Evolutionary conservation across 305 asterid genomes (phyloP), one percentile per base, ranked within the genome.

Genomic region (Fraxinus platypoda): DNA sequence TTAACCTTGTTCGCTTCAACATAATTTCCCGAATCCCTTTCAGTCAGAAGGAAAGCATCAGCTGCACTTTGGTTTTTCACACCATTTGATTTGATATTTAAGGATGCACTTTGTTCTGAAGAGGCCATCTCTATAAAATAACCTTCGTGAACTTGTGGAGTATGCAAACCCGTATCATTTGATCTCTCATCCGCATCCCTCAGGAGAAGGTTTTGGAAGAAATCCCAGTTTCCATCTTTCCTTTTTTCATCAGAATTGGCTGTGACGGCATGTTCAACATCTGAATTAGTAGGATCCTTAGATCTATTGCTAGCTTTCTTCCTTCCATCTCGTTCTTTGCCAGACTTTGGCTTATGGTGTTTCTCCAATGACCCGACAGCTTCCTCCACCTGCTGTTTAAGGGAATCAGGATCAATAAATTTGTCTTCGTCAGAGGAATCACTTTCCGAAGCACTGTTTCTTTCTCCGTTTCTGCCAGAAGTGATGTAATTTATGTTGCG

Each of bases 401-500:
- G 83, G 52, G 90, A 83, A 81, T 82, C 91, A 54, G 89, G 89
- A 76, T 89, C 93, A 72, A 81, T 78, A 64, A 85, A 80, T 73
- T 81, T 91, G 59, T 93, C 92, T 81, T 85, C 91, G 59, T 85
- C 91, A 15, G 88, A 88, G 17, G 90, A 88, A 85, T 82, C 84
- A 85, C 87, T 84, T 41, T 76, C 90, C 17, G 91, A 83, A 57
- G 78, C 81, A 80, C 88, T 66, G 4, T 73, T 83, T 17, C 83
- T 82, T 25, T 82, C 93, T 75, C 87, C 91, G 35, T 87, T 86
- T 84, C 90, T 83, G 71, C 91, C 85, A 0, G 94, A 85, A 85
- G 97, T 85, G 72, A 94, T 90, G 83, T 93, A 94, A 82, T 94
- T 94, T 86, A 94, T 93, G 89, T 94, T 94, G 68, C 97, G 97